Evolutionary conservation across 164 flowering plant species (phyloP), one percentile per base, ranked within the genome.

Genomic region (Chimonanthus salicifolius): DNA sequence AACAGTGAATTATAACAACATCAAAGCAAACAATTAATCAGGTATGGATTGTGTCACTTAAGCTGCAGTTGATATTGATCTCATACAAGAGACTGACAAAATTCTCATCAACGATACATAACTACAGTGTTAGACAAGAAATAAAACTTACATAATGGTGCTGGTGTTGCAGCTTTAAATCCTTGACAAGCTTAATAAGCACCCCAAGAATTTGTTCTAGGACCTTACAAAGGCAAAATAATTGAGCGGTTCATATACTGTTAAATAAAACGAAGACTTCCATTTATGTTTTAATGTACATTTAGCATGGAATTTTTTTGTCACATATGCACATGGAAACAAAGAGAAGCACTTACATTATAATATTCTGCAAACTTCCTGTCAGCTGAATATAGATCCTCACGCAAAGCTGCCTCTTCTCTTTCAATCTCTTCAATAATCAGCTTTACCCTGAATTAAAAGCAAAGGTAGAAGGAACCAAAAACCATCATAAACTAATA

Each of bases 121-220:
- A 16, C 66, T 68, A 54, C 20, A 74, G 54, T 44, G 15, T 54
- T 18, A 50, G 49, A 68, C 49, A 44, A 75, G 65, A 43, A 68
- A 47, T 49, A 49, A 77, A 45, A 62, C 92, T 88, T 77, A 95
- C 99, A 87, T 93, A 92, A 83, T 89, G 85, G 80, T 95, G 97
- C 80, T 95, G 99, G 80, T 88, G 96, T 76, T 92, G 90, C 79
- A 95, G 83, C 84, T 95, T 95, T 86, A 95, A 83, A 84, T 95
- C 98, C 82, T 90, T 95, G 72, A 95, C 98, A 84, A 95, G 99
- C 86, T 90, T 91, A 33, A 93, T 89, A 72, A 95, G 99, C 80
- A 95, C 94, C 47, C 86, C 90, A 50, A 95, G 88, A 78, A 95
- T 92, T 86, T 93, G 97, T 84, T 95, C 99, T 48, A 95, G 86